Evolutionary conservation across 2,329 filamentous ascomycete species (phyloP).

Genomic region (Falciphora oryzae): DNA sequence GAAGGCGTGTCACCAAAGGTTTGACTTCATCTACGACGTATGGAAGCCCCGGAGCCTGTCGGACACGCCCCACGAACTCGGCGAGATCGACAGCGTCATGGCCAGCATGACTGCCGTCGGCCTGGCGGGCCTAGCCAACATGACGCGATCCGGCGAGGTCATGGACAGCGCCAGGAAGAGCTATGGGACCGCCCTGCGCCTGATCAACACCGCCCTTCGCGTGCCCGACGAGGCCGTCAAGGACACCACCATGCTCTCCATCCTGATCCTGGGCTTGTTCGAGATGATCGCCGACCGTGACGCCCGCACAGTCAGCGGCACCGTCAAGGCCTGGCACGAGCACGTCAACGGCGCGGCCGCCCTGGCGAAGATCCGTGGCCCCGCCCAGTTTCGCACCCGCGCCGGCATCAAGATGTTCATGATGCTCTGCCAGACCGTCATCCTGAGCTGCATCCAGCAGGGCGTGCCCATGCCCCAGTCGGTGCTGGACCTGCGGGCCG

Average conservation of each 20-base stretch:
- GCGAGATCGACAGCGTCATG: conserved; percentile 38
- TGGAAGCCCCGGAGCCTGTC: conserved; percentile 36
- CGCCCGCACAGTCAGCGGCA: conserved; percentile 37
- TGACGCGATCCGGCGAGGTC: conserved; percentile 34
- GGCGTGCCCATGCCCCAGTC: conserved; percentile 41
- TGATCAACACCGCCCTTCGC: conserved; percentile 44
- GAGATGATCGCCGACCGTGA: conserved; percentile 46
- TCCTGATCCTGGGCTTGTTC: conserved; percentile 49
- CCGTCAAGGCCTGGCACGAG: conserved; percentile 45
- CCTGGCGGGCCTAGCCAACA: conserved; percentile 43
- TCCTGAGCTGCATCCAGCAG: conserved; percentile 47
- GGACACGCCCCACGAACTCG: conserved; percentile 15
- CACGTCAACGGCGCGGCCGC: conserved; percentile 48
- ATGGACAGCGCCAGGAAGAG: conserved; percentile 43
- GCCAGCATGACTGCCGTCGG: conserved; percentile 51
- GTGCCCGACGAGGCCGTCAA: conserved; percentile 37
- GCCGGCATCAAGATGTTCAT: conserved; percentile 47
- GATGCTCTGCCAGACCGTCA: conserved; percentile 45
- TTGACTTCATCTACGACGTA: conserved; percentile 47
- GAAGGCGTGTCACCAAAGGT: conserved; percentile 41
- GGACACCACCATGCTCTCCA: conserved; percentile 46
- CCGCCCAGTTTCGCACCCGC: conserved; percentile 37
- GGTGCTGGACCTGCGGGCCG: conserved; percentile 39
- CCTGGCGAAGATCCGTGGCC: conserved; percentile 43
- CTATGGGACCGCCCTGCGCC: conserved; percentile 44